phyloP scores from a whole-genome alignment of 1,139 yeast genomes.

The Hyphopichia khmerensis region DNA sequence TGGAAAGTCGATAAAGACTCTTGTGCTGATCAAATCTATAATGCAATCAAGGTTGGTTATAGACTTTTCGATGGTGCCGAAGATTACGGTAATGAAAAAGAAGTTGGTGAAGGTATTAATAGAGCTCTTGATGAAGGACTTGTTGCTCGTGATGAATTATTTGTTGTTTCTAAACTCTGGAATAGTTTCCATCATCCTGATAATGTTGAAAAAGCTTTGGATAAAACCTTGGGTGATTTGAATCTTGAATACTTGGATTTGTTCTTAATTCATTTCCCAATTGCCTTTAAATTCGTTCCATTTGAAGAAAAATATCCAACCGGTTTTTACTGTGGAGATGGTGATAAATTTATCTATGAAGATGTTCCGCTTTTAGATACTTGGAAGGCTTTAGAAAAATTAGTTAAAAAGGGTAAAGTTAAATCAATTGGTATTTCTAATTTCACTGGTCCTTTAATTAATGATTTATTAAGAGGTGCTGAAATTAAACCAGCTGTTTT shows the following conservation, averaged over 20 bases:
- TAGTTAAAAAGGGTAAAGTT: conserved; percentile 58
- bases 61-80: conserved; percentile 75
- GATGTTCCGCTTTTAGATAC: conserved; percentile 74
- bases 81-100: conserved; percentile 76
- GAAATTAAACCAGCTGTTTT: conserved; percentile 74
- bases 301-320: conserved; percentile 76
- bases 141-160: conserved; percentile 69
- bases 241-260: conserved; percentile 69
- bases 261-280: conserved; percentile 79
- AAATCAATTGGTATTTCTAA: conserved; percentile 83
- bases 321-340: conserved; percentile 65
- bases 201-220: conserved; percentile 55
- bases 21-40: conserved; percentile 60
- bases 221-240: conserved; percentile 63
- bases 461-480: conserved; percentile 72
- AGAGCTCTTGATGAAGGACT: conserved; percentile 66
- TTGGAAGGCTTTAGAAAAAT: conserved; percentile 73
- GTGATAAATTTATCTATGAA: conserved; percentile 56
- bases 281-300: conserved; percentile 71
- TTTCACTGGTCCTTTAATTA: conserved; percentile 67
- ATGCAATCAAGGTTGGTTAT: conserved; percentile 71
- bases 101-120: conserved; percentile 68
- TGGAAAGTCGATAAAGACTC: conserved; percentile 63
- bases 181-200: conserved; percentile 71
- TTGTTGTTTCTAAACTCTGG: conserved; percentile 81